Percentiles rank a stretch among this genome's conserved stretches.
phyloP scores from a whole-genome alignment of 2,329 filamentous ascomycete species.

The Colletotrichum sidae region DNA sequence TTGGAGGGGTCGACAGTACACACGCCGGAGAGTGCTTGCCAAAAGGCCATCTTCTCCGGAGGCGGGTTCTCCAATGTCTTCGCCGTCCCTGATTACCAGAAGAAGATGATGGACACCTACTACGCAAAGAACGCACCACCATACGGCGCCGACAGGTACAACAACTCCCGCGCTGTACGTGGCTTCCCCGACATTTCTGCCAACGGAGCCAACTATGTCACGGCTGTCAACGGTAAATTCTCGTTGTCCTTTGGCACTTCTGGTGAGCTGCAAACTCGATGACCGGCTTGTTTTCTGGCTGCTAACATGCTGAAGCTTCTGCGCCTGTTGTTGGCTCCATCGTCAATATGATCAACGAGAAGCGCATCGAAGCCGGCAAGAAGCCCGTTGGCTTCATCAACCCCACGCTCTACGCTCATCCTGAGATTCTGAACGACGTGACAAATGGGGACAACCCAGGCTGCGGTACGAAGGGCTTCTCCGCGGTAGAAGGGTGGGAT shows the following conservation, averaged over 20 bases:
- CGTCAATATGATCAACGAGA: slow-evolving; percentile 47
- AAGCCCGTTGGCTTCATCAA: slow-evolving; percentile 41
- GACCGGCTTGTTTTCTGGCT: neutral
- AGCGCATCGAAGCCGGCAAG: slow-evolving; percentile 45
- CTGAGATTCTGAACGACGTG: slow-evolving; percentile 46
- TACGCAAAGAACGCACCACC: slow-evolving; percentile 54
- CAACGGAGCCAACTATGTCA: slow-evolving; percentile 56
- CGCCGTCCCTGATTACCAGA: slow-evolving; percentile 59
- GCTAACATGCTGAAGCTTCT: slow-evolving; percentile 39
- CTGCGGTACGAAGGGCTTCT: slow-evolving; percentile 46
- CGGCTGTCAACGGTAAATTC: slow-evolving; percentile 56
- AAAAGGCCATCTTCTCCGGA: slow-evolving; percentile 58
- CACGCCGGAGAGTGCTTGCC: slow-evolving; percentile 56
- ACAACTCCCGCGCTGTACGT: slow-evolving; percentile 54
- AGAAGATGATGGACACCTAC: slow-evolving; percentile 51
- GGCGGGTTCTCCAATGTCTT: slow-evolving; percentile 65
- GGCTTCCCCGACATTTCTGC: slow-evolving; percentile 62
- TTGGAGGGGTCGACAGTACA: slow-evolving; percentile 51
- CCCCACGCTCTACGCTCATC: slow-evolving; percentile 42
- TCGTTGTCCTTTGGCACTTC: slow-evolving; percentile 62
- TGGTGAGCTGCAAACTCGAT: slow-evolving; percentile 1
- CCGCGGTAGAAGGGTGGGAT: slow-evolving; percentile 38
- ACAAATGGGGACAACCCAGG: slow-evolving; percentile 46
- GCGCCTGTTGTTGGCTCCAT: slow-evolving; percentile 50
- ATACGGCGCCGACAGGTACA: slow-evolving; percentile 57